Evolutionary conservation across 768 basidiomycete genomes (phyloP), one percentile per base, ranked within the genome.

Genomic region (Boletellus emodensis): DNA sequence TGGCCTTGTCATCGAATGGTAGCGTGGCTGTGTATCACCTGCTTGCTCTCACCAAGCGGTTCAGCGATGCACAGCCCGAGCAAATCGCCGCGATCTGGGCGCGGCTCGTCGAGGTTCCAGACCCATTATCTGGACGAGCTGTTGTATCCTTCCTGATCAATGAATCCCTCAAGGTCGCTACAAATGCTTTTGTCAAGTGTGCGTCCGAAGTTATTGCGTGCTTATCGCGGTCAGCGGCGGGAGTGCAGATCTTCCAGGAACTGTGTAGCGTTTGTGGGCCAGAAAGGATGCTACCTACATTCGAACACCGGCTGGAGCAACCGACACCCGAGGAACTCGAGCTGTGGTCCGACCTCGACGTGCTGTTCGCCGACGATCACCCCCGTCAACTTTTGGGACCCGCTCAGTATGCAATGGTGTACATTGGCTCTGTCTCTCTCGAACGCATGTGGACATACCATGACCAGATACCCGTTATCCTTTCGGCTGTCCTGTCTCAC

Each of bases 381-480:
- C 85, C 88, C 11, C 73, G 84, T 30, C 71, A 87, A 41, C 72
- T 81, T 3, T 72, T 95, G 44, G 88, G 89, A 14, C 82, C 89
- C 0, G 90, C 90, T 13, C 93, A 95, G 62, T 90, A 90, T 62
- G 92, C 94, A 1, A 81, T 93, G 71, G 74, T 95, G 9, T 93
- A 94, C 62, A 69, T 94, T 24, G 79, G 83, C 3, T 89, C 93
- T 54, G 77, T 87, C 32, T 81, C 87, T 0, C 68, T 91, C 26
- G 84, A 87, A 55, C 80, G 85, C 28, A 82, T 80, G 56, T 90
- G 89, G 87, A 86, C 87, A 49, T 71, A 85, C 56, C 76, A 81
- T 46, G 71, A 76, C 10, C 80, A 87, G 48, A 72, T 97, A 11
- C 84, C 90, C 2, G 70, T 79, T 9, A 75, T 96, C 15, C 80